These are phyloP conservation scores for Exophiala aquamarina DNA, from an alignment of 2,329 filamentous ascomycete genomes.

Conservation along the genomic window DNA sequence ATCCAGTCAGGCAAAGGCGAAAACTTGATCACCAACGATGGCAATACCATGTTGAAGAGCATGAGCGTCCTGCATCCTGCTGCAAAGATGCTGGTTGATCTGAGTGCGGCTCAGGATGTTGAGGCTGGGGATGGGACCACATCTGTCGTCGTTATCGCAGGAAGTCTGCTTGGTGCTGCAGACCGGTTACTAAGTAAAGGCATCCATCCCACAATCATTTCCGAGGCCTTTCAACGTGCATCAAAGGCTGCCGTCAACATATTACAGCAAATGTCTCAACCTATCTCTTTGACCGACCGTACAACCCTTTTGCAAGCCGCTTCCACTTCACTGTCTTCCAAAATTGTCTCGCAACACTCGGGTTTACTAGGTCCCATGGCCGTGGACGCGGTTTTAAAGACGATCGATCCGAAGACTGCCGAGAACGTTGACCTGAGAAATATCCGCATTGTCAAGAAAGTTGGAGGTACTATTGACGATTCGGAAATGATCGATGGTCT, in stretches of 20 bases:
- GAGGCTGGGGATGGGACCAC: constrained; percentile 98
- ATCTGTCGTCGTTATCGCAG: constrained; percentile 96
- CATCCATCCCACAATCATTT: constrained; percentile 97
- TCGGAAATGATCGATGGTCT: constrained; percentile 95
- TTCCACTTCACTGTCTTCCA: constrained; percentile 94
- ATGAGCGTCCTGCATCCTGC: constrained; percentile 99
- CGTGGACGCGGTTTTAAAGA: constrained; percentile 92
- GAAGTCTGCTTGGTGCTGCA: constrained; percentile 88
- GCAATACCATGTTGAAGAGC: constrained; percentile 97
- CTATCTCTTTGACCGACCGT: constrained; percentile 84
- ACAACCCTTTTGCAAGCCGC: constrained; percentile 91
- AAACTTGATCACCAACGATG: constrained; percentile 99
- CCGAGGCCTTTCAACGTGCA: constrained; percentile 94
- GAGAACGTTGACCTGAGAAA: constrained; percentile 97
- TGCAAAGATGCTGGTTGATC: constrained; percentile 97
- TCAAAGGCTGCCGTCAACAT: constrained; percentile 85
- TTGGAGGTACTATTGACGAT: constrained; percentile 96
- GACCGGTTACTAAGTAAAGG: constrained; percentile 88
- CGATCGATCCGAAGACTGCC: constrained; percentile 91
- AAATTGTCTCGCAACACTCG: constrained; percentile 97
- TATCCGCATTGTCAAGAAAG: constrained; percentile 95
- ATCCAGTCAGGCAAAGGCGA: constrained; percentile 95
- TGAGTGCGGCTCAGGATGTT: constrained; percentile 95
- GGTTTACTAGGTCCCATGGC: constrained; percentile 96
- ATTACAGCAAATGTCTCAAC: constrained; percentile 92